Evolutionary conservation across 352 stramenopile genomes (phyloP), one percentile per base, ranked within the genome.

Genomic region (Salisapilia sapeloensis): DNA sequence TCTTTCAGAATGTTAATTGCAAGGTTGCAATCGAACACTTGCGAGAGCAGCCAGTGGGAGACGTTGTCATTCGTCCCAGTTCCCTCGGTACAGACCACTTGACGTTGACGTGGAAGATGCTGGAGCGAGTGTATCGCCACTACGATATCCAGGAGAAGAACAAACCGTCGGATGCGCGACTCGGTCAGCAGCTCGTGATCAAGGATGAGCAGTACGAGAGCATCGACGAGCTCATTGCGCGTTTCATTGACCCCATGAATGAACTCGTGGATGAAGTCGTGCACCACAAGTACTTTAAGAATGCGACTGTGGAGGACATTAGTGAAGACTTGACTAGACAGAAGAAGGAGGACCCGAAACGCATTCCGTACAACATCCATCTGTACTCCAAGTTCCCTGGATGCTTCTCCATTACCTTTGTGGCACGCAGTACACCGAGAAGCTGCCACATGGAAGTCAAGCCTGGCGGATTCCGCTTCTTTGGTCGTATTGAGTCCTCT

Each of bases 191-290:
- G 38, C 51, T 92, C 19, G 63, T 90, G 40, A 67, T 92, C 48
- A 92, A 92, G 40, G 72, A 90, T 21, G 74, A 90, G 39, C 56
- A 44, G 15, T 92, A 84, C 46, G 77, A 84, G 35, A 83, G 72
- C 19, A 90, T 92, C 40, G 77, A 92, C 32, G 77, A 92, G 44
- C 42, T 92, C 31, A 83, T 89, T 40, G 77, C 77, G 36, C 74
- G 77, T 9, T 85, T 89, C 24, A 60, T 92, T 19, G 75, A 90
- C 32, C 77, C 77, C 3, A 92, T 92, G 77, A 92, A 92, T 44
- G 64, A 59, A 17, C 50, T 89, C 14, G 69, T 92, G 42, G 70
- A 86, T 24, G 77, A 92, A 43, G 71, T 92, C 9, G 41, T 83
- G 16, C 63, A 60, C 31, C 82, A 85, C 71, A 90, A 92, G 47